Conservation (phyloP, 371 early-diverging fungal species). For the Chytridiales sp. region DNA sequence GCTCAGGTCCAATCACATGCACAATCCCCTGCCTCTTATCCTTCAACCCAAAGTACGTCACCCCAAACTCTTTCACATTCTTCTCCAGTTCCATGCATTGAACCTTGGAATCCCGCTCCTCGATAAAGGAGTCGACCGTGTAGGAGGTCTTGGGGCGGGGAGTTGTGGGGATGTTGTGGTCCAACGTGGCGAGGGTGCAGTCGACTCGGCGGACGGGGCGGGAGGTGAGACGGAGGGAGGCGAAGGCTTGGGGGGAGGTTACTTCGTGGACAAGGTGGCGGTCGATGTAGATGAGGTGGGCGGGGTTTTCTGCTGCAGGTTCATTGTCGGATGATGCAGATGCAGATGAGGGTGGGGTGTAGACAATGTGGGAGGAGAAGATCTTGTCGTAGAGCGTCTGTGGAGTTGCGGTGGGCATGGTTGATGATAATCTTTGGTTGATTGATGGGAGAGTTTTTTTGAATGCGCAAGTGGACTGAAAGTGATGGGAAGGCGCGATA, state of each 20-base stretch:
- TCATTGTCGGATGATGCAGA: too few relatives aligned
- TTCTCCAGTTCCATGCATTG: constrained; percentile 67
- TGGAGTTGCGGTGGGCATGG: constrained; percentile 13
- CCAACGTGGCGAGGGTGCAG: constrained; percentile 68
- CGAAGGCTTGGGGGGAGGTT: constrained; percentile 67
- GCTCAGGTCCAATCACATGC: constrained; percentile 75
- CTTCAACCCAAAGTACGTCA: constrained; percentile 67
- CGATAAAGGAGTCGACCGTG: constrained; percentile 59
- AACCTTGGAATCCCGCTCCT: constrained; percentile 60
- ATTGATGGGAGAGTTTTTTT: too few relatives aligned
- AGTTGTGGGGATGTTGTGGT: constrained; percentile 67
- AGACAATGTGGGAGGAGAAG: constrained; percentile 42
- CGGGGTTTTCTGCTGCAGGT: constrained; percentile 12
- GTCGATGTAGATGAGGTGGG: constrained; percentile 65
- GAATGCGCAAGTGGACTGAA: too few relatives aligned
- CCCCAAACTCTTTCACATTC: constrained; percentile 61
- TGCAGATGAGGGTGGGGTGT: constrained; percentile 16
- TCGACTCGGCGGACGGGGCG: constrained; percentile 63
- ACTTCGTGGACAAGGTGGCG: constrained; percentile 69
- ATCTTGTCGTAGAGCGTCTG: constrained; percentile 51
- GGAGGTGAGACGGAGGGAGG: constrained; percentile 60
- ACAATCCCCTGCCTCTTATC: constrained; percentile 71
- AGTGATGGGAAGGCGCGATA: too few relatives aligned
- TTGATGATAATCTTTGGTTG: neutral
- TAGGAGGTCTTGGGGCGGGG: constrained; percentile 56